Base-by-base conservation (phyloP, 2,329 filamentous ascomycete species). In the Aureobasidium sp. region DNA sequence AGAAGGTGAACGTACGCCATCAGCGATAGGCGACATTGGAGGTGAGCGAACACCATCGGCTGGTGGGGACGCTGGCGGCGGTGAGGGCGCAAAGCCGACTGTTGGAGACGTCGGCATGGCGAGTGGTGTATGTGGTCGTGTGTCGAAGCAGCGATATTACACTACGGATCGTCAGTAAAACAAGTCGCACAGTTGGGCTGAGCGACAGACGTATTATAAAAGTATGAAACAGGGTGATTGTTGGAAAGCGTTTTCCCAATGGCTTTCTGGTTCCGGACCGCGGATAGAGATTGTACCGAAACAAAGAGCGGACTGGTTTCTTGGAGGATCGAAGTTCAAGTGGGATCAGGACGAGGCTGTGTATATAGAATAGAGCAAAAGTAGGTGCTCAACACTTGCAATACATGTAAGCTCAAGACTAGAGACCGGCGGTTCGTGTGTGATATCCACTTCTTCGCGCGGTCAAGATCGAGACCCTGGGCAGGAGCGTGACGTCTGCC, bases 251-350 rank as follows among this genome's bases (percentile, higher is more conserved):
- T 55, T 55, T 55, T 42, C 52, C 52, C 26, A 42, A 39, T 42
- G 39, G 26, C 52, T 42, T 55, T 55, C 37, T 55, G 52, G 37
- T 42, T 55, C 39, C 52, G 52, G 52, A 32, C 1, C 20, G 27
- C 52, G 52, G 52, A 3, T 55, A 42, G 52, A 55, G 52, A 55
- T 55, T 55, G 52, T 20, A 26, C 37, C 52, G 36, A 32, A 42
- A 55, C 52, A 55, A 32, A 32, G 52, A 55, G 39, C 32, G 20
- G 26, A 8, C 15, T n/a, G 52, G 8, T 17, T 44, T n/a, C 20
- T 20, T 32, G 12, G 37, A 23, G 13, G 52, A 32, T 17, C 17
- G 20, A 39, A 39, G 27, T 42, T 7, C 36, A 20, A 42, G 26
- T 42, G 20, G 37, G n/a, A 42, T 20, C 37, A 32, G 12, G 17